phyloP scores from a whole-genome alignment of 202 grass and related monocot genomes.

The Brachypodium distachyon region DNA sequence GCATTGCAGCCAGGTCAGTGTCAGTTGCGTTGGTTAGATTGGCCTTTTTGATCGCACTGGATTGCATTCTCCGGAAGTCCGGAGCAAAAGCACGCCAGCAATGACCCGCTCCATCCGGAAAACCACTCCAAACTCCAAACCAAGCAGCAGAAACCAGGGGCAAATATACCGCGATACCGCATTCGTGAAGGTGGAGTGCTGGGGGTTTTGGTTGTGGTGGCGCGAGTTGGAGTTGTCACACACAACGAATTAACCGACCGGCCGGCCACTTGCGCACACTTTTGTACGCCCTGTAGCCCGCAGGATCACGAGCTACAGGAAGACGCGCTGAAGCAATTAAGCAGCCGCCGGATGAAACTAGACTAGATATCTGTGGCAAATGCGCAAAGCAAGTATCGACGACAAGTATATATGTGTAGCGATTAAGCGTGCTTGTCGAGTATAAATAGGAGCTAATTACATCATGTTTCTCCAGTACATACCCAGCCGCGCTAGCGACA shows the following conservation, averaged over 20 bases:
- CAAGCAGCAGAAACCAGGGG: constrained; percentile 19
- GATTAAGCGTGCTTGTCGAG: neutral
- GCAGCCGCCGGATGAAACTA: neutral
- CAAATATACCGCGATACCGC: neutral
- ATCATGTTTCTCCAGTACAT: neutral
- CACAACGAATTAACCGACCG: neutral
- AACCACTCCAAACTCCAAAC: neutral
- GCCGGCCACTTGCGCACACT: neutral
- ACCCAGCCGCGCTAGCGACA: neutral
- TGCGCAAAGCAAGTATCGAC: neutral
- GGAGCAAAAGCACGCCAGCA: neutral
- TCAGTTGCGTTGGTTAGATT: neutral
- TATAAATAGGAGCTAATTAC: constrained; percentile 7
- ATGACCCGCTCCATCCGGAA: neutral
- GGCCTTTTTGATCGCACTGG: neutral
- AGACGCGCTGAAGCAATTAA: neutral
- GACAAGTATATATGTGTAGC: neutral
- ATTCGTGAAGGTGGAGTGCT: neutral
- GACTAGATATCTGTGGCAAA: neutral
- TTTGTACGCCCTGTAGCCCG: neutral
- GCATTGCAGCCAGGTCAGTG: neutral
- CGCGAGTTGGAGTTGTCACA: neutral
- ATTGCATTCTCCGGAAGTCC: neutral
- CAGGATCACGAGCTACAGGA: neutral
- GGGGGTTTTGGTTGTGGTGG: neutral